phyloP scores from a whole-genome alignment of 1,139 yeast genomes.

The Pichia sp. region DNA sequence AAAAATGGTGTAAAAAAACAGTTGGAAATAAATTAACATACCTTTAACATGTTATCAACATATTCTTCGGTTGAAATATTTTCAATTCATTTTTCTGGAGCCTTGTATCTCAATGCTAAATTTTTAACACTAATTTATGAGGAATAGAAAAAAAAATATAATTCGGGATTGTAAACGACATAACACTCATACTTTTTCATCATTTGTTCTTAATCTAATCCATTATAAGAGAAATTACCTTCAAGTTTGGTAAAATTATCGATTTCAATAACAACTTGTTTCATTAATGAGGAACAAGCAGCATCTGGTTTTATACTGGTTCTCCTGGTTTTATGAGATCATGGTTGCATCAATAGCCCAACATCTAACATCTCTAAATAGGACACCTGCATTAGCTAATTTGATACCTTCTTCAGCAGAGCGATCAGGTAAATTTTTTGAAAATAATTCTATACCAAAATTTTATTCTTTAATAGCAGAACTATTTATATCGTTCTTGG shows the following conservation, averaged over 20 bases:
- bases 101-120: slow-evolving; percentile 54
- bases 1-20: no score
- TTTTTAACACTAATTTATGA: slow-evolving; percentile 58
- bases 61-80: slow-evolving; percentile 43
- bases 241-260: slow-evolving; percentile 21
- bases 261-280: slow-evolving; percentile 30
- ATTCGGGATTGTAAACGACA: slow-evolving; percentile 55
- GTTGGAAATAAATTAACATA: no score
- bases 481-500: no score
- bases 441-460: no score
- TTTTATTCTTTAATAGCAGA: no score
- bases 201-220: slow-evolving; percentile 44
- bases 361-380: no score
- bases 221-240: slow-evolving; percentile 41
- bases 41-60: slow-evolving; percentile 36
- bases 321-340: slow-evolving; percentile 11
- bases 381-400: no score
- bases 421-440: no score
- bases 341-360: no score
- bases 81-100: slow-evolving; percentile 51
- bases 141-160: slow-evolving; percentile 46
- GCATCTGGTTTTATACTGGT: slow-evolving; percentile 51
- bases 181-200: slow-evolving; percentile 40
- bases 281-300: slow-evolving; percentile 43
- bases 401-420: no score